Conservation (phyloP, 805 yeast genomes). For the Lachancea nothofagi region DNA sequence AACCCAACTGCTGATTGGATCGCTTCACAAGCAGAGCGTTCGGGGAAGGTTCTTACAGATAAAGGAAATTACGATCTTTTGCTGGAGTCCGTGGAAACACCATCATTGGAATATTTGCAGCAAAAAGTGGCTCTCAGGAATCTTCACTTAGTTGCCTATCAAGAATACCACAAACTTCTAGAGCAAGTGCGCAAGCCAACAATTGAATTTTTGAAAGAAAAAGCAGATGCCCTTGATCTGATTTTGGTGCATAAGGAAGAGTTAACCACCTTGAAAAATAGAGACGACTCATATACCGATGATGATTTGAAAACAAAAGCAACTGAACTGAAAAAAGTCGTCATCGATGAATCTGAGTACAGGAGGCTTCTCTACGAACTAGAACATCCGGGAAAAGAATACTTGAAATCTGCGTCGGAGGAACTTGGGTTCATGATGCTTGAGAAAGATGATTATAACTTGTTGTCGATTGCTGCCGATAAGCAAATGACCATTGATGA, state of each 20-base stretch:
- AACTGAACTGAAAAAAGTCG: slow-evolving; percentile 2
- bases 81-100: neutral
- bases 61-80: neutral
- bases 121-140: no score
- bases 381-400: neutral
- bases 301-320: slow-evolving; percentile 35
- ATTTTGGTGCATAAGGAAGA: slow-evolving; percentile 5
- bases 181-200: slow-evolving; percentile 9
- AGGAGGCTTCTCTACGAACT: neutral
- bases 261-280: slow-evolving; percentile 7
- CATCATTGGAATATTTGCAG: no score
- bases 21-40: slow-evolving; percentile 28
- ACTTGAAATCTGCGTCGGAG: neutral
- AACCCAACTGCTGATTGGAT: slow-evolving; percentile 33
- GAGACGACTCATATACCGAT: slow-evolving; percentile 25
- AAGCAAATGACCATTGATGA: slow-evolving; percentile 3
- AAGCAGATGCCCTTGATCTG: slow-evolving; percentile 10
- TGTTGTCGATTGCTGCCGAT: neutral
- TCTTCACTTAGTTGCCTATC: no score
- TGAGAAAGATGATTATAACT: neutral
- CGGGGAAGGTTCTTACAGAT: slow-evolving; percentile 10
- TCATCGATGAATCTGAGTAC: neutral
- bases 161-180: slow-evolving; percentile 9
- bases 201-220: slow-evolving; percentile 10
- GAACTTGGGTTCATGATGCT: neutral